phyloP scores from a whole-genome alignment of 495 filamentous ascomycete genomes.

The Neurospora sp. region DNA sequence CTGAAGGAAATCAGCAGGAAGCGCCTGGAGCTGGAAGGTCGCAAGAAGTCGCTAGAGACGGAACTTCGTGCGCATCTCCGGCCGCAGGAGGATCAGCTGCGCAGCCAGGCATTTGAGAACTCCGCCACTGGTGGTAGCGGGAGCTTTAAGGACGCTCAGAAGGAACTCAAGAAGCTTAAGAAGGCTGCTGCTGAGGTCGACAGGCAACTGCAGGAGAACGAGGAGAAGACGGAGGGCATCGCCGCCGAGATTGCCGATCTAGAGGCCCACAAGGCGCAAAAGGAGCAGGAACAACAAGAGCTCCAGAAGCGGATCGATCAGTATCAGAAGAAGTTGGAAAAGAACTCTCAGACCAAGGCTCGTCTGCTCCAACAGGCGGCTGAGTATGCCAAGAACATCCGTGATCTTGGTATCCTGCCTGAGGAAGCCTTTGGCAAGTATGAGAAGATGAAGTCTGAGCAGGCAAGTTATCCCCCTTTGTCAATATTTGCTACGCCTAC shows the following conservation, averaged over 20 bases:
- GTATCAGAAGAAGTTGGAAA: slow-evolving; percentile 84
- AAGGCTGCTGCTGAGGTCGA: slow-evolving; percentile 53
- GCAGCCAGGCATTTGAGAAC: slow-evolving; percentile 63
- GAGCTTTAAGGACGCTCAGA: slow-evolving; percentile 67
- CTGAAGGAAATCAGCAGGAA: slow-evolving; percentile 62
- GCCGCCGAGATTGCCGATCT: slow-evolving; percentile 50
- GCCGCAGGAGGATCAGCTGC: slow-evolving; percentile 78
- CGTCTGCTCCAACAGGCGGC: slow-evolving; percentile 62
- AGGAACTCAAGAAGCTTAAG: slow-evolving; percentile 68
- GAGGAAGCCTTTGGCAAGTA: slow-evolving; percentile 93
- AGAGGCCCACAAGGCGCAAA: slow-evolving; percentile 53
- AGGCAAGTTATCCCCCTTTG: slow-evolving; percentile 40
- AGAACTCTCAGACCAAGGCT: slow-evolving; percentile 77
- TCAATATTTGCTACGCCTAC: too few relatives aligned
- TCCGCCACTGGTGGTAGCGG: slow-evolving; percentile 47
- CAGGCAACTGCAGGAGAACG: slow-evolving; percentile 58
- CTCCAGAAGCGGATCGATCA: slow-evolving; percentile 74
- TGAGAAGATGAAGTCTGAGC: slow-evolving; percentile 65
- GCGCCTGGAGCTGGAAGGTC: slow-evolving; percentile 68
- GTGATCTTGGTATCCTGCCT: slow-evolving; percentile 85
- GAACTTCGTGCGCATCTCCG: slow-evolving; percentile 79
- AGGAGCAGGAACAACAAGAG: slow-evolving; percentile 59
- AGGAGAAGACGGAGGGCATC: slow-evolving; percentile 57
- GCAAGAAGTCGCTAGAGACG: slow-evolving; percentile 69
- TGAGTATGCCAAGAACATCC: slow-evolving; percentile 78